phyloP scores from a whole-genome alignment of 768 basidiomycete genomes.

The Exsudoporus frostii region DNA sequence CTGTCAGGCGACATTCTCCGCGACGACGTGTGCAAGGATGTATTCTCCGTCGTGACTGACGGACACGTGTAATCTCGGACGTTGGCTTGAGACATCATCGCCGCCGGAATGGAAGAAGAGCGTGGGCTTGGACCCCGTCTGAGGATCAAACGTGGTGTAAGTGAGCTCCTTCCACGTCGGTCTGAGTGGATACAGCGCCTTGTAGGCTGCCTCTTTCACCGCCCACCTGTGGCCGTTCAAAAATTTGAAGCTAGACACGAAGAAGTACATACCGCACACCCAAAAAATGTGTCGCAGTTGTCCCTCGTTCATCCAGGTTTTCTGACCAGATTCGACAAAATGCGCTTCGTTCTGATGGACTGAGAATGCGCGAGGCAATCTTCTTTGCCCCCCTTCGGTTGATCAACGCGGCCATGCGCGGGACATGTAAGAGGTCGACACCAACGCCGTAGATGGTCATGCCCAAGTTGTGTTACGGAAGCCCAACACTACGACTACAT shows the following conservation, averaged over 20 bases:
- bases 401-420: slow-evolving; percentile 59
- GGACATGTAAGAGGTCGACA: slow-evolving; percentile 67
- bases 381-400: slow-evolving; percentile 42
- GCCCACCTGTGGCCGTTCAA: slow-evolving; percentile 55
- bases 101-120: slow-evolving; percentile 29
- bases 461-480: neutral
- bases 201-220: slow-evolving; percentile 85
- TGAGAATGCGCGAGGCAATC: slow-evolving; percentile 65
- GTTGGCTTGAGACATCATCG: neutral
- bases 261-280: slow-evolving; percentile 58
- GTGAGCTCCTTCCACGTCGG: slow-evolving; percentile 78
- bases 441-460: slow-evolving; percentile 75
- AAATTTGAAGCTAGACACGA: neutral
- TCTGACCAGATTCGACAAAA: slow-evolving; percentile 24
- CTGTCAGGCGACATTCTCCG: slow-evolving; percentile 37
- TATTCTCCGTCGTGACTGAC: slow-evolving; percentile 84
- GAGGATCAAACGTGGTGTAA: slow-evolving; percentile 37
- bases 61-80: slow-evolving; percentile 54
- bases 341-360: slow-evolving; percentile 38
- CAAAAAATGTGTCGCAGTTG: slow-evolving; percentile 45
- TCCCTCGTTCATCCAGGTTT: slow-evolving; percentile 9
- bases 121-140: slow-evolving; percentile 40
- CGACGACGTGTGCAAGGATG: slow-evolving; percentile 63
- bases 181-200: slow-evolving; percentile 68
- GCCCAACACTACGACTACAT: neutral